Base-by-base conservation (phyloP, 768 basidiomycete genomes). In the Phanerodontia chrysosporium region DNA sequence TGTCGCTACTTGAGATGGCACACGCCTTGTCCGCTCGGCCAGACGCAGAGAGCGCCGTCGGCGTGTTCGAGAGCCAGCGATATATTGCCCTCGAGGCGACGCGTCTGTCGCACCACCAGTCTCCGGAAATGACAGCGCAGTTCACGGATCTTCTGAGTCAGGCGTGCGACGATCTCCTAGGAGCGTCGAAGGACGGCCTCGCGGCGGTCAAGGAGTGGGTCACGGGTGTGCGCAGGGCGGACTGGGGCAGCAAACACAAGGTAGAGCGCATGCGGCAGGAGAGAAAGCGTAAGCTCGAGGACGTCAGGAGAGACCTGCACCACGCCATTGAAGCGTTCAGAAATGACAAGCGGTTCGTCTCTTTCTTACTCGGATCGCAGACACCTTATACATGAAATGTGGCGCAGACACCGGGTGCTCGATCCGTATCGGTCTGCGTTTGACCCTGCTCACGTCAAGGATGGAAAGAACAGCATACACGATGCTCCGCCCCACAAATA, bases 21-120 rank as follows among this genome's bases (percentile, higher is more conserved):
- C 67, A 68, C 45, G 29, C 59, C 28, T 59, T 66, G 32, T 55
- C 62, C 8, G 54, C 63, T 3, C 52, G 64, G 24, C 58, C 57
- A n/a, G 57, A 60, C 13, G 28, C 58, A 2, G 85, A 89, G 65
- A 73, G 77, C 28, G 80, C 80, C 0, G 89, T 90, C 0, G 89
- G 87, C 1, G 83, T 88, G 14, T 90, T 90, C 59, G 89, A 90
- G 72, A 82, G 81, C 2, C 83, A 89, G 64, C 72, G 82, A 28
- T 90, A 89, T 67, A 73, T 89, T 58, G 82, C 89, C 61, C 73
- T 90, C 2, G 88, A 90, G 66, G 78, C 81, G 27, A 80, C 72
- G 29, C 70, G 80, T 39, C 69, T 85, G 35, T 69, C 72, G 30
- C 83, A 87, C 59, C 83, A 86, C 59, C 68, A 78, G 57, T 72